Evolutionary conservation across 495 filamentous ascomycete species (phyloP), one percentile per base, ranked within the genome.

Genomic region (Lasiosphaeria miniovina): DNA sequence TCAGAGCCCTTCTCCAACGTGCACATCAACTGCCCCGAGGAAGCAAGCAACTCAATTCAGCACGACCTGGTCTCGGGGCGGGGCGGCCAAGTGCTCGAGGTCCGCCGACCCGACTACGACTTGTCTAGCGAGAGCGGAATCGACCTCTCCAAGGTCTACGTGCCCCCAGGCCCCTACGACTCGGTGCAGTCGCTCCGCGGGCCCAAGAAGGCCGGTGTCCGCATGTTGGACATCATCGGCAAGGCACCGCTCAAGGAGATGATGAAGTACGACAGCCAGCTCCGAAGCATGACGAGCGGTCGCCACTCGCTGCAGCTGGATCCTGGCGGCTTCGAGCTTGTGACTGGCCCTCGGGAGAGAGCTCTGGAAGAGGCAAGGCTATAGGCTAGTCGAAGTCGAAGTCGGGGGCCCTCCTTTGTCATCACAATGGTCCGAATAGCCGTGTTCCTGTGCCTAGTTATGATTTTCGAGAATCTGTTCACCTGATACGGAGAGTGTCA

Each of bases 1-100:
- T 89, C 98, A 79, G 95, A 99, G 71, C 93, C 93, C 0, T 86
- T 98, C 33, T 95, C 96, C 88, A 83, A 86, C 61, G 91, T 90
- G 9, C 85, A 84, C 15, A 93, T 99, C 66, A 82, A 79, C 70
- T 88, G 93, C 56, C 88, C 93, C 66, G 94, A 97, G 75, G 81
- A 80, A 12, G 84, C 83, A 32, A 82, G 96, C 17, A 90, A 92
- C 11, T 80, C 84, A 3, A 90, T 99, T n/a, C 89, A 96, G 48
- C 91, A 94, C 60, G 95, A 99, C 66, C 82, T 99, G 45, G 87
- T 84, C 14, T 85, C 90, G 11, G 84, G 84, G 0, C 84, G 93
- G 2, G 94, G 95, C 50, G 95, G 93, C 0, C 88, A 88, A 55
- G 88, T 98, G 34, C 69, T 95, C 54, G 90, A 91, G 40, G 85